phyloP scores from a whole-genome alignment of 116 monocot genomes.

The Trichopus zeylanicus region DNA sequence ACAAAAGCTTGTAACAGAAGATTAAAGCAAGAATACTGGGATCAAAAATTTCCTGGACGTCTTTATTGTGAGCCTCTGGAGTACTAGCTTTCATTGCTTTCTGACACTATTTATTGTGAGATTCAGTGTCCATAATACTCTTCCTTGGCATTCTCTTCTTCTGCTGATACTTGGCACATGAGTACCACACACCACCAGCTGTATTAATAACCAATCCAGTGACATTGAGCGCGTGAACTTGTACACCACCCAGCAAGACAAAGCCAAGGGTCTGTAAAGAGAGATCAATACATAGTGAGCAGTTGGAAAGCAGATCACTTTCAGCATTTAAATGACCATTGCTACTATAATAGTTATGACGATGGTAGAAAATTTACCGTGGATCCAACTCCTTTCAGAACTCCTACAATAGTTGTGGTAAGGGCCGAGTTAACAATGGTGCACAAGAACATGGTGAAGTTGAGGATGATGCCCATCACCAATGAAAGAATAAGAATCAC shows the following conservation, averaged over 20 bases:
- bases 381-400: slow-evolving; percentile 95
- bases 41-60: too few relatives aligned
- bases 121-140: slow-evolving; percentile 39
- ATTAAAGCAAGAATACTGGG: too few relatives aligned
- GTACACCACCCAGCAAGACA: slow-evolving; percentile 73
- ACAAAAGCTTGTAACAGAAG: too few relatives aligned
- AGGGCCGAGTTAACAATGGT: slow-evolving; percentile 96
- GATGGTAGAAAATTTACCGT: slow-evolving; percentile 41
- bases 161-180: slow-evolving; percentile 78
- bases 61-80: too few relatives aligned
- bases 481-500: slow-evolving; percentile 71
- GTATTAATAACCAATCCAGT: slow-evolving; percentile 83
- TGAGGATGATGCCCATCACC: slow-evolving; percentile 85
- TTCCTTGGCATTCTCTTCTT: slow-evolving; percentile 50
- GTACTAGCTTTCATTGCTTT: too few relatives aligned
- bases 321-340: not conserved
- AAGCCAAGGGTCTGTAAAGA: slow-evolving; percentile 72
- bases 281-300: not conserved
- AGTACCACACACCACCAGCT: slow-evolving; percentile 92
- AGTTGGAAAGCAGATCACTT: not conserved
- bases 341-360: not conserved
- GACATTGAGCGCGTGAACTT: slow-evolving; percentile 80
- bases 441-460: slow-evolving; percentile 95
- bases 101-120: slow-evolving; percentile 40
- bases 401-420: slow-evolving; percentile 97